Conservation (phyloP, 140 eudicot species). For the Ambrosia hybrid region DNA sequence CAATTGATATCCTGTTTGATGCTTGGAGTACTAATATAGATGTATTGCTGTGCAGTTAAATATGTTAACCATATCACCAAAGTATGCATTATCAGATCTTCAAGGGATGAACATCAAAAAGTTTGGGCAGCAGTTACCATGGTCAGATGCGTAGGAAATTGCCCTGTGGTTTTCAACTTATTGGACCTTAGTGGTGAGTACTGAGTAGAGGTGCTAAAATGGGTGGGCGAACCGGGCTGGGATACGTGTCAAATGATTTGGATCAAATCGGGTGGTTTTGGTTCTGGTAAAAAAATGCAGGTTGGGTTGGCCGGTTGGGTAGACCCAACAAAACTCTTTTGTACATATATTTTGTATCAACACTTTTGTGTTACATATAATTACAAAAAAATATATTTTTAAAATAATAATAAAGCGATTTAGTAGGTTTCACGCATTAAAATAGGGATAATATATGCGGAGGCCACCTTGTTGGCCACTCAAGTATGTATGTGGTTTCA, state of each 20-base stretch:
- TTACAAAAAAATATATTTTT: not conserved
- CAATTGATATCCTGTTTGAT: not conserved
- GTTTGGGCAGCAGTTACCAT: conserved; percentile 89
- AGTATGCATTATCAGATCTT: conserved; percentile 73
- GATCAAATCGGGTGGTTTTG: conserved; percentile 1
- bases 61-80: conserved; percentile 88
- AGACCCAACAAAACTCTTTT: not conserved
- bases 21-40: conserved; percentile 3
- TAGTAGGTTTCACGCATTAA: not conserved
- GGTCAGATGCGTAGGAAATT: conserved; percentile 76
- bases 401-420: not conserved
- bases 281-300: not conserved
- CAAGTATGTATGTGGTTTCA: not conserved
- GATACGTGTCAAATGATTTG: not conserved
- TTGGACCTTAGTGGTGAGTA: conserved; percentile 89
- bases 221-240: not conserved
- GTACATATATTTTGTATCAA: not conserved
- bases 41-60: conserved; percentile 55
- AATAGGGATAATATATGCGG: no score
- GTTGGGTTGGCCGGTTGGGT: not conserved
- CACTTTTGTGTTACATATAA: not conserved
- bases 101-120: conserved; percentile 85
- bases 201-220: conserved; percentile 31
- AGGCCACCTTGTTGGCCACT: no score
- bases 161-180: conserved; percentile 79